phyloP scores from a whole-genome alignment of 345 rosid genomes.

The Heritiera littoralis region DNA sequence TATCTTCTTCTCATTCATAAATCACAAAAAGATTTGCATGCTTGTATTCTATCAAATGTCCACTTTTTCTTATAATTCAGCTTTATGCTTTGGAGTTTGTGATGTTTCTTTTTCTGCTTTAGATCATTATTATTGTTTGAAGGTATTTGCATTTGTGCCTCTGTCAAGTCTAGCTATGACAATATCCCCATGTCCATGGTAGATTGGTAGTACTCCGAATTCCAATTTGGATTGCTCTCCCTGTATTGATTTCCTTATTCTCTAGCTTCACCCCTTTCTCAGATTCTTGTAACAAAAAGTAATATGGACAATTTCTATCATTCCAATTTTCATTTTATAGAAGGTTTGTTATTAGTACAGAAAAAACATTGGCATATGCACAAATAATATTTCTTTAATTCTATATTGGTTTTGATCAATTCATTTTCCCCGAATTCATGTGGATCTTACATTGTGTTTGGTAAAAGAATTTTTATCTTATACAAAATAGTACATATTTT shows the following conservation, averaged over 20 bases:
- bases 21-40: conserved; percentile 19
- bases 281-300: conserved; percentile 2
- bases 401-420: neutral
- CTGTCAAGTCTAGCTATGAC: conserved; percentile 21
- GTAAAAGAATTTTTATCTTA: too few relatives aligned
- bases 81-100: conserved; percentile 60
- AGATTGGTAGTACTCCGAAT: neutral
- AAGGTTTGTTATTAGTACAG: neutral
- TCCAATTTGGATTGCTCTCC: conserved; percentile 37
- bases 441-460: neutral
- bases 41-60: conserved; percentile 31
- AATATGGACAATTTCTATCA: neutral
- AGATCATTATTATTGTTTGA: conserved; percentile 56
- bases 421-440: neutral
- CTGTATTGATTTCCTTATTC: neutral
- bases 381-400: too few relatives aligned
- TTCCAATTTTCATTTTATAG: neutral
- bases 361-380: too few relatives aligned
- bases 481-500: too few relatives aligned
- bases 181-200: neutral
- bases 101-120: conserved; percentile 35
- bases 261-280: conserved; percentile 17
- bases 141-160: conserved; percentile 50
- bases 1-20: conserved; percentile 1
- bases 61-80: conserved; percentile 3